Evolutionary conservation across 345 rosid genomes (phyloP).

Genomic region (Eucalyptus grandis): DNA sequence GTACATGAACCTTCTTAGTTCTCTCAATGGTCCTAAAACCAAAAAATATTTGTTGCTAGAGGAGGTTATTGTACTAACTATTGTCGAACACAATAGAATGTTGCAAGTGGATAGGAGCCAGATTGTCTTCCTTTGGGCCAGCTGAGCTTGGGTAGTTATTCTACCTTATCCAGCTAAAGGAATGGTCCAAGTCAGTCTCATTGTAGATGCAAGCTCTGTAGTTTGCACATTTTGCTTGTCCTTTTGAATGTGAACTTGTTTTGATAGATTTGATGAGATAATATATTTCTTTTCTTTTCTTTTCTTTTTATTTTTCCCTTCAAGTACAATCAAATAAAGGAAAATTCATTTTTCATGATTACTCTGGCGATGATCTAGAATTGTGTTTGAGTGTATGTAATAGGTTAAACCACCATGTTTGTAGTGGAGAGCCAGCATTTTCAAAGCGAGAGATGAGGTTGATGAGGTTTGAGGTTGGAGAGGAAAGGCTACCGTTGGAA

Average conservation of each 20-base stretch:
- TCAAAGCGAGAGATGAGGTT: constrained; percentile 27
- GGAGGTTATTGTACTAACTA: constrained; percentile 50
- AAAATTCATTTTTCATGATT: background rate
- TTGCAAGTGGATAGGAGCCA: constrained; percentile 48
- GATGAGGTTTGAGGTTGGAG: constrained; percentile 25
- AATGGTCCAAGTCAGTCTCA: constrained; percentile 40
- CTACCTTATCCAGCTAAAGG: constrained; percentile 28
- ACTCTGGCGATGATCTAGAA: no score
- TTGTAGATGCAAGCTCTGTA: constrained; percentile 59
- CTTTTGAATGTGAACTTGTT: constrained; percentile 60
- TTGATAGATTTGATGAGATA: background rate
- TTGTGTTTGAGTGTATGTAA: background rate
- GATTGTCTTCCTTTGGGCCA: constrained; percentile 34
- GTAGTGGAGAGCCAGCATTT: constrained; percentile 39
- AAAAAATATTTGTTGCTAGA: background rate
- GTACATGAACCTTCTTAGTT: background rate
- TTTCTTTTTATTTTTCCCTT: no score
- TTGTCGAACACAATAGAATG: constrained; percentile 46
- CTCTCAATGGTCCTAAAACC: background rate
- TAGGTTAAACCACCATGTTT: constrained; percentile 72
- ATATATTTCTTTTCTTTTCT: no score
- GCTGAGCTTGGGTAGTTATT: constrained; percentile 22
- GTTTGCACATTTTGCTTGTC: constrained; percentile 43
- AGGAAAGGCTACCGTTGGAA: constrained; percentile 53
- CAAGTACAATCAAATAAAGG: background rate